phyloP scores from a whole-genome alignment of 345 rosid species.

The Citrus reticulata region DNA sequence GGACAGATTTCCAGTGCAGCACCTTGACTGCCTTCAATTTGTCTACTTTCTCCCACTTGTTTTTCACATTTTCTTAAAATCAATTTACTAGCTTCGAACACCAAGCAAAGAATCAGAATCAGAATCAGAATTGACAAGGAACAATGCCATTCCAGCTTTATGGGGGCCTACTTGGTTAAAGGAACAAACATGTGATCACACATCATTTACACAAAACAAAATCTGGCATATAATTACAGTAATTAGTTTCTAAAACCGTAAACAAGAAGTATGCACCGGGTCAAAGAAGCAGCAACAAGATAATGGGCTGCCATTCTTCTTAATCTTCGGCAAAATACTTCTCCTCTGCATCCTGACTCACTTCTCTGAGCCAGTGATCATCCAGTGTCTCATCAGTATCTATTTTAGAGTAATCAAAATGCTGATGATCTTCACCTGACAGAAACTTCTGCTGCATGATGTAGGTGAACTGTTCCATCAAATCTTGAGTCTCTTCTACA shows the following conservation, averaged over 20 bases:
- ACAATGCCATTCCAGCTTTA: not conserved
- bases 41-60: not conserved
- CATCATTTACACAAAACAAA: not conserved
- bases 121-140: not conserved
- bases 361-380: constrained; percentile 91
- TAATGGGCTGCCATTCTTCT: not conserved
- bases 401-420: constrained; percentile 84
- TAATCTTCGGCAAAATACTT: constrained; percentile 74
- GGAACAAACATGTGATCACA: not conserved
- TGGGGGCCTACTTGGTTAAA: not conserved
- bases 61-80: not conserved
- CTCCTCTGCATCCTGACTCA: constrained; percentile 79
- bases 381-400: constrained; percentile 81
- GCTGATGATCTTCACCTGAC: constrained; percentile 78
- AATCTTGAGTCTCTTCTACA: constrained; percentile 64
- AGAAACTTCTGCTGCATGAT: constrained; percentile 92
- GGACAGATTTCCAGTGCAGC: not conserved
- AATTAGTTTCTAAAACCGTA: not conserved
- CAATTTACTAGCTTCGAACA: not conserved
- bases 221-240: constrained; percentile 5
- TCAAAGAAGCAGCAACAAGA: not conserved
- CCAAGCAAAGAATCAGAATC: not conserved
- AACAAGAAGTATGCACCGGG: not conserved
- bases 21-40: not conserved
- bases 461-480: constrained; percentile 78